These are phyloP conservation scores for Kodamaea kakaduensis DNA, from an alignment of 805 yeast genomes.

Conservation along the genomic window DNA sequence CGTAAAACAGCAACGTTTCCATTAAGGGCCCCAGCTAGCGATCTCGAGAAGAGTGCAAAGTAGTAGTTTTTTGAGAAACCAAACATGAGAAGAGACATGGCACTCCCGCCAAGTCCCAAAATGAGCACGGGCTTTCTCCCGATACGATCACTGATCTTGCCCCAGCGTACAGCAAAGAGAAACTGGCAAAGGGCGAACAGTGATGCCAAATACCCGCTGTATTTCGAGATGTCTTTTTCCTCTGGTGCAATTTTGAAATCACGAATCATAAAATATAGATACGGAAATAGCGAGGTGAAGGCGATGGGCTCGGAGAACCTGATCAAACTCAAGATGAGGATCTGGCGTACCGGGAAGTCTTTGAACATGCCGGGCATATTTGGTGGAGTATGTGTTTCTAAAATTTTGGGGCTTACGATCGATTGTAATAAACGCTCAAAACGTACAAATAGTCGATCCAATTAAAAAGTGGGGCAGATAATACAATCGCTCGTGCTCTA, in stretches of 20 bases:
- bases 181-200: constrained; percentile 60
- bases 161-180: constrained; percentile 58
- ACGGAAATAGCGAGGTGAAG: constrained; percentile 61
- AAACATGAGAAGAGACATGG: constrained; percentile 43
- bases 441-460: too few species aligned
- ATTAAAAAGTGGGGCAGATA: too few species aligned
- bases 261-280: constrained; percentile 58
- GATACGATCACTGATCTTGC: constrained; percentile 46
- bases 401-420: neutral
- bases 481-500: too few species aligned
- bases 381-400: too few species aligned
- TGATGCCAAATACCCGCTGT: constrained; percentile 60
- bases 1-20: constrained; percentile 66
- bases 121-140: constrained; percentile 56
- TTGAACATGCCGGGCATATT: constrained; percentile 4
- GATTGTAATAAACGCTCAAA: too few species aligned
- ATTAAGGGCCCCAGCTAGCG: constrained; percentile 52
- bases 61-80: constrained; percentile 53
- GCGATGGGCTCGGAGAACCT: constrained; percentile 62
- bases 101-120: constrained; percentile 51
- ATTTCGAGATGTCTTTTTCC: constrained; percentile 52
- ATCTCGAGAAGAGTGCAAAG: constrained; percentile 51
- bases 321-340: constrained; percentile 35
- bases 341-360: constrained; percentile 56
- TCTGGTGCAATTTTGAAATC: constrained; percentile 48